phyloP scores from a whole-genome alignment of 306 rosid genomes.

The Cyamopsis tetragonoloba region DNA sequence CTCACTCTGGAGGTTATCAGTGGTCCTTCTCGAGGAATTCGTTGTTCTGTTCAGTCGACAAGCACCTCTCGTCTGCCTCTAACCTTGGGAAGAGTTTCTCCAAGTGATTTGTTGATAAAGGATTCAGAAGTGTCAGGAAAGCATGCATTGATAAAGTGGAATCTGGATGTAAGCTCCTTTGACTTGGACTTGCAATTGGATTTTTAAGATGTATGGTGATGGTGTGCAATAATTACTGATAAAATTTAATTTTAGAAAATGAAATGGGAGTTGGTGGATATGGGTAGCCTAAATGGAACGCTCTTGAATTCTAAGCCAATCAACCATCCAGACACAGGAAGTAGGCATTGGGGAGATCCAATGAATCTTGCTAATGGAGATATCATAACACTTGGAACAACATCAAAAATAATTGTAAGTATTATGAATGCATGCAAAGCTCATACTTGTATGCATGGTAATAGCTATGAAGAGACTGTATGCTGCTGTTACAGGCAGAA shows the following conservation, averaged over 20 bases:
- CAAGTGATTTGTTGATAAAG: conserved; percentile 69
- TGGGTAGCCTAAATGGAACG: conserved; percentile 98
- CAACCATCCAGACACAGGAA: conserved; percentile 60
- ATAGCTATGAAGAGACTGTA: conserved; percentile 7
- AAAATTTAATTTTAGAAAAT: conserved; percentile 49
- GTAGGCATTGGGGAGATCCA: conserved; percentile 80
- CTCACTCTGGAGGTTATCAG: conserved; percentile 85
- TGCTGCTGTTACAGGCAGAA: conserved; percentile 14
- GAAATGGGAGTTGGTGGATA: conserved; percentile 96
- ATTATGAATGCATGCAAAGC: conserved; percentile 19
- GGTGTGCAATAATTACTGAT: conserved; percentile 21
- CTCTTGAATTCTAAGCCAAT: conserved; percentile 68
- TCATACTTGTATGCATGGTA: conserved; percentile 10
- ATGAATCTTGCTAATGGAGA: conserved; percentile 77
- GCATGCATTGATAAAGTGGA: conserved; percentile 88
- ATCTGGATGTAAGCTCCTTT: conserved; percentile 57
- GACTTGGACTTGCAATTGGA: conserved; percentile 23
- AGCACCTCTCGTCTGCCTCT: conserved; percentile 57
- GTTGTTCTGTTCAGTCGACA: conserved; percentile 53
- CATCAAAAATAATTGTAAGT: conserved; percentile 74
- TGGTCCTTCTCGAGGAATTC: conserved; percentile 76
- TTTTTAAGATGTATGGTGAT: conserved; percentile 13
- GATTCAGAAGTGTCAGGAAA: conserved; percentile 95
- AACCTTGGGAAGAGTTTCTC: conserved; percentile 80
- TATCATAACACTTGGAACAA: conserved; percentile 85